Conservation (phyloP, 805 yeast species). For the Blastobotrys americana region DNA sequence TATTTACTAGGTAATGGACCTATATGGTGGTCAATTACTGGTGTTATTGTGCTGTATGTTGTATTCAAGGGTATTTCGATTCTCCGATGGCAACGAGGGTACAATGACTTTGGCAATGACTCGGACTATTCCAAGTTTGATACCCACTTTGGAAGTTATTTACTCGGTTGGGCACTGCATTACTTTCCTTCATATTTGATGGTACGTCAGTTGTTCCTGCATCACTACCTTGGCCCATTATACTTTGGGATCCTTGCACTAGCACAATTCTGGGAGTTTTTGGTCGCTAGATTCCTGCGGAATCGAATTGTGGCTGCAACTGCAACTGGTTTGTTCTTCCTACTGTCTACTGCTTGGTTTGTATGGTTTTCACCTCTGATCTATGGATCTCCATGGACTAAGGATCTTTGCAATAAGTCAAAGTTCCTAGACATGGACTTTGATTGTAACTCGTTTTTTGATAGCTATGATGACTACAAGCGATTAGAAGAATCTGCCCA, state of each 20-base stretch:
- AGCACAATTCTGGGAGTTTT: conserved; percentile 46
- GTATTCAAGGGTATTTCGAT: conserved; percentile 25
- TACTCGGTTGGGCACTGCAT: conserved; percentile 54
- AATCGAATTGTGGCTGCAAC: conserved; percentile 41
- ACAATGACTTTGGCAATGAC: conserved; percentile 25
- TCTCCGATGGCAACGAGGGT: conserved; percentile 36
- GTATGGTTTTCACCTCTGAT: conserved; percentile 60
- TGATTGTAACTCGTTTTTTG: conserved; percentile 56
- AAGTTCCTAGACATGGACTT: conserved; percentile 78
- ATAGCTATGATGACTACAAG: conserved; percentile 23
- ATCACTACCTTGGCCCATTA: conserved; percentile 87
- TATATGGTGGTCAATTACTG: conserved; percentile 44
- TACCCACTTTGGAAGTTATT: conserved; percentile 35
- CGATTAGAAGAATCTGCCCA: conserved; percentile 11
- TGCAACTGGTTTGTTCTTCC: conserved; percentile 43
- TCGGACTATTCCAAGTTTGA: conserved; percentile 27
- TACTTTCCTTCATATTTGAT: conserved; percentile 61
- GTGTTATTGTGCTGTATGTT: conserved; percentile 26
- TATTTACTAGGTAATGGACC: conserved; percentile 61
- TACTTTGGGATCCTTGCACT: conserved; percentile 78
- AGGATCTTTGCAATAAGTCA: conserved; percentile 52
- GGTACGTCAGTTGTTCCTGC: conserved; percentile 90
- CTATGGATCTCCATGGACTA: conserved; percentile 78
- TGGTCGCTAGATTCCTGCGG: conserved; percentile 26
- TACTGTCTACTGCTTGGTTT: conserved; percentile 48